phyloP scores from a whole-genome alignment of 148 eudicot species.

The Rhododendron williamsianum region DNA sequence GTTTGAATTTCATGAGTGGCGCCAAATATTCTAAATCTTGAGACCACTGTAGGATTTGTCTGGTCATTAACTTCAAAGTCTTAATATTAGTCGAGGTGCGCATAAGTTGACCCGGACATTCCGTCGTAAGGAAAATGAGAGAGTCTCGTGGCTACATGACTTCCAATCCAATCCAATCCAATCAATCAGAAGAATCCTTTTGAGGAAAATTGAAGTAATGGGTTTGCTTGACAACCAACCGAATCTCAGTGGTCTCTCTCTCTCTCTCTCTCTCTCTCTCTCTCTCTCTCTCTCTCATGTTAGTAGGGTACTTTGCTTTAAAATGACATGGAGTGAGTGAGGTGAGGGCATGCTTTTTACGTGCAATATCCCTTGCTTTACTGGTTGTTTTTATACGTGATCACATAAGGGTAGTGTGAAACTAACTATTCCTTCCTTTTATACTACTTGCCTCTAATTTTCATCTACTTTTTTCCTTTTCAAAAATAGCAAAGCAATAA shows the following conservation, averaged over 20 bases:
- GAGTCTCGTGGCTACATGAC: neutral
- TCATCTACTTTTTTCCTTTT: neutral
- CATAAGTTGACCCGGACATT: too few relatives aligned
- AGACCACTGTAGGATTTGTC: too few relatives aligned
- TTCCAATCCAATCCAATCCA: neutral
- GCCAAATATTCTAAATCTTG: too few relatives aligned
- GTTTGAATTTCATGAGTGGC: too few relatives aligned
- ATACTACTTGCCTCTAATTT: neutral
- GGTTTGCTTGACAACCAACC: slow-evolving; percentile 63
- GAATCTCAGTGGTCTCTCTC: slow-evolving; percentile 29
- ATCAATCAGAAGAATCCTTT: neutral
- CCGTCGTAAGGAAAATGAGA: too few relatives aligned
- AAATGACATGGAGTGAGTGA: slow-evolving; percentile 28
- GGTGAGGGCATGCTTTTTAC: slow-evolving; percentile 31
- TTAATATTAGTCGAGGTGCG: too few relatives aligned
- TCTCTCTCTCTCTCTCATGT: neutral
- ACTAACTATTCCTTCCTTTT: neutral
- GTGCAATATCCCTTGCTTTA: slow-evolving; percentile 20
- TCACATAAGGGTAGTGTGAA: neutral
- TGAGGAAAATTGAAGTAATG: slow-evolving; percentile 35
- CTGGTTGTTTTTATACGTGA: slow-evolving; percentile 13
- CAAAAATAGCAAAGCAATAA: neutral
- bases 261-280: neutral
- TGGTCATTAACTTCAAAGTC: too few relatives aligned
- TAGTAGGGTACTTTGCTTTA: neutral